These are phyloP conservation scores for Grosmannia serpens DNA, from an alignment of 2,329 filamentous ascomycete species.

Conservation along the genomic window DNA sequence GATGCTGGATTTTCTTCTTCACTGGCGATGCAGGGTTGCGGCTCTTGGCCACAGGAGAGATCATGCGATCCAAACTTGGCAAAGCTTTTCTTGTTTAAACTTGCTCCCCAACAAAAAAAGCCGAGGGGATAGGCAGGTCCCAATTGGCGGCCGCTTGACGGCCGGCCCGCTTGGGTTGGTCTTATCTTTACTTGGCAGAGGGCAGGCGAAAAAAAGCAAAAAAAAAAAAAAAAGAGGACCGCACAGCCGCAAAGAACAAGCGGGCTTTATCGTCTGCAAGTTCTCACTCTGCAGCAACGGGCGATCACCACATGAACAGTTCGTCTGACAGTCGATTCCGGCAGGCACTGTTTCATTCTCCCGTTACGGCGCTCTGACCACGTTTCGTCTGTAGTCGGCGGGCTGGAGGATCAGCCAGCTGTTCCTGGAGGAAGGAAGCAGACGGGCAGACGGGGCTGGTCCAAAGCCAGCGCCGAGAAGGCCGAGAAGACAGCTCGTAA, in stretches of 20 bases:
- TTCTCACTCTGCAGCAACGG: neutral
- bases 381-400: neutral
- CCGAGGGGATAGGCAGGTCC: neutral
- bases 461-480: neutral
- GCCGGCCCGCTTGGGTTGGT: neutral
- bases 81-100: neutral
- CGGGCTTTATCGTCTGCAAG: no score
- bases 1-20: no score
- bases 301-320: neutral
- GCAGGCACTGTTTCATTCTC: neutral
- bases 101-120: neutral
- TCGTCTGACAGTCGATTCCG: no score
- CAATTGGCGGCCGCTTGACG: neutral
- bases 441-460: neutral
- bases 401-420: neutral
- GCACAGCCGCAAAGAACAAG: neutral
- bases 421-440: neutral
- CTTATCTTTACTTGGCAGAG: neutral
- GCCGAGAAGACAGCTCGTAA: neutral
- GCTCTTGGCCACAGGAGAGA: no score
- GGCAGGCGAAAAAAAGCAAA: no score
- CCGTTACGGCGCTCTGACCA: neutral
- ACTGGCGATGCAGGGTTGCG: no score
- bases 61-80: neutral
- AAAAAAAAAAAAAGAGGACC: neutral